These are phyloP conservation scores for Backusella australiensis DNA, from an alignment of 192 early-diverging fungal genomes.

Conservation along the genomic window DNA sequence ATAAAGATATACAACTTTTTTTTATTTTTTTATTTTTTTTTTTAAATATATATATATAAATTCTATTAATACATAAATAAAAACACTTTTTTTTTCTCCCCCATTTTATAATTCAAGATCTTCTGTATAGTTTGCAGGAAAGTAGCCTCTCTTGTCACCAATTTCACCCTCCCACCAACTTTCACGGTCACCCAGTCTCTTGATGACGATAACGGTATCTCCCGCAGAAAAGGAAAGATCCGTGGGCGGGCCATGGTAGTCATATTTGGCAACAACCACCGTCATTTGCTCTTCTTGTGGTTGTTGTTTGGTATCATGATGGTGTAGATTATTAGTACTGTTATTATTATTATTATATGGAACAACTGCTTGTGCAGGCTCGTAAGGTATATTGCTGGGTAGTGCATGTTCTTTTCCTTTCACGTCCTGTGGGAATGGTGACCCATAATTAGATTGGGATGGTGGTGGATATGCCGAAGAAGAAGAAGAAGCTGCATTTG, in stretches of 20 bases:
- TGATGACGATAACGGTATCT: conserved; percentile 34
- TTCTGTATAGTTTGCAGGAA: conserved; percentile 24
- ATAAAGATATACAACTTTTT: no score
- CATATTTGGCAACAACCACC: conserved; percentile 32
- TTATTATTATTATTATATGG: background rate
- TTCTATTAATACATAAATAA: conserved; percentile 2
- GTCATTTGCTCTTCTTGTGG: background rate
- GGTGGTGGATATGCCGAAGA: background rate
- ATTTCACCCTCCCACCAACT: conserved; percentile 42
- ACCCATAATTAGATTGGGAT: background rate
- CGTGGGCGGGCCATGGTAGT: conserved; percentile 31
- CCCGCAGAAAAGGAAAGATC: conserved; percentile 38
- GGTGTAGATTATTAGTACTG: background rate
- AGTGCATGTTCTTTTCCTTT: background rate
- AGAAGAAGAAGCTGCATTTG: background rate
- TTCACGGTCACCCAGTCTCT: conserved; percentile 20
- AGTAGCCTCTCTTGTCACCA: conserved; percentile 16
- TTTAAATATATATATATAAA: background rate
- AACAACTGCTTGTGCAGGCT: background rate
- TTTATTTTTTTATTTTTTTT: background rate
- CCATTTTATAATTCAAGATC: background rate
- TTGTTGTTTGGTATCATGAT: background rate
- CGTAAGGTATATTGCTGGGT: background rate
- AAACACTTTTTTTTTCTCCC: background rate
- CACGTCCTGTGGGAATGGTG: background rate